These are phyloP conservation scores for Camelina laxa DNA, from an alignment of 345 rosid species.

Conservation along the genomic window DNA sequence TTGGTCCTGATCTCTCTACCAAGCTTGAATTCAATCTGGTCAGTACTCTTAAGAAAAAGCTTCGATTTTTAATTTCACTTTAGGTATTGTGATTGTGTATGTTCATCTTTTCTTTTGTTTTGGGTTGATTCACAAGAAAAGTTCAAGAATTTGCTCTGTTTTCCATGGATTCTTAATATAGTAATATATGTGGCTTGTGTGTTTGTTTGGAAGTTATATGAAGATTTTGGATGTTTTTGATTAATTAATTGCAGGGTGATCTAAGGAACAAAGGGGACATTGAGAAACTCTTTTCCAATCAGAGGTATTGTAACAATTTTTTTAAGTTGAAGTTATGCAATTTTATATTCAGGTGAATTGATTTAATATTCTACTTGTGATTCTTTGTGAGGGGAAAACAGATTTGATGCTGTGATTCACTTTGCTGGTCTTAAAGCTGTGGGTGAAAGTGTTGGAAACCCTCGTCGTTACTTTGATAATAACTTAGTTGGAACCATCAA, in stretches of 20 bases:
- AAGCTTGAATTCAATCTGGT: conserved; percentile 82
- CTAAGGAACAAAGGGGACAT: conserved; percentile 80
- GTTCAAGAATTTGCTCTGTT: conserved; percentile 9
- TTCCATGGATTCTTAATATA: background rate
- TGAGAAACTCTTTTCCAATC: conserved; percentile 76
- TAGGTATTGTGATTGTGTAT: background rate
- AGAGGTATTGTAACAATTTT: conserved; percentile 51
- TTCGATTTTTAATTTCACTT: conserved; percentile 6
- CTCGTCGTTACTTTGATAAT: conserved; percentile 83
- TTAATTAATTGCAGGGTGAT: conserved; percentile 70
- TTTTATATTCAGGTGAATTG: background rate
- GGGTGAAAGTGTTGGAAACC: conserved; percentile 80
- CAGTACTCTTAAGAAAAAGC: conserved; percentile 9
- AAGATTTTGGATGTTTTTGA: conserved; percentile 8
- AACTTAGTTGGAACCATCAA: conserved; percentile 80
- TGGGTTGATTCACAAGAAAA: too few relatives aligned
- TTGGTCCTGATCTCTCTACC: conserved; percentile 71
- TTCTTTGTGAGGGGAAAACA: conserved; percentile 33
- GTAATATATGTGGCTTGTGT: background rate
- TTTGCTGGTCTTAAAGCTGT: conserved; percentile 97
- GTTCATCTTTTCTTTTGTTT: too few relatives aligned
- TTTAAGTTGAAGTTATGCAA: background rate
- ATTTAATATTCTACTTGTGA: background rate
- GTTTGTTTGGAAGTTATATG: background rate
- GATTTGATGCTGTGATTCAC: conserved; percentile 95